Base-by-base conservation (phyloP, 1,284 basidiomycete genomes). In the Ustilago xerochloae region DNA sequence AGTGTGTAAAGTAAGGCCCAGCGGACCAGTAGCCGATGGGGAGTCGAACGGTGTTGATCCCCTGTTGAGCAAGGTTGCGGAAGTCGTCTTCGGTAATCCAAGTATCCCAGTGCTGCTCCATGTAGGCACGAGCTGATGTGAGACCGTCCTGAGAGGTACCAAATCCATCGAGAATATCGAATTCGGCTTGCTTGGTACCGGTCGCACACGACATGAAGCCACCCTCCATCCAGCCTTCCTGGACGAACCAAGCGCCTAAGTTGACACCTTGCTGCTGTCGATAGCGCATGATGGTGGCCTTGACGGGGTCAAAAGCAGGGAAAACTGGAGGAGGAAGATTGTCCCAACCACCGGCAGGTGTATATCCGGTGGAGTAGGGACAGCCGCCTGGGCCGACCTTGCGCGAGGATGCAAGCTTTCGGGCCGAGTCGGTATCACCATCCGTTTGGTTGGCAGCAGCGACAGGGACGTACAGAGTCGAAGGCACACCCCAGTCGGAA, bases 41-140 rank as follows among this genome's bases (percentile, higher is more conserved):
- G 0, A 78, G 24, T 35, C 87, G 13, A 35, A 86, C 77, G 56
- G 86, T 82, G 82, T 86, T 81, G 76, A 86, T 65, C 51, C 84
- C 75, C 78, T 80, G 56, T 61, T 66, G 28, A 63, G 79, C 60
- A 65, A 86, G 78, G 29, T 81, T 77, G 53, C 77, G 73, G 67
- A 87, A 86, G 63, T 87, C 86, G 33, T 81, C 79, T 52, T 86
- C 85, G n/a, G 86, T 89, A 82, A 93, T 89, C 85, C 90, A 93
- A 6, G 90, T 91, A 75, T 91, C 90, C 92, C 92, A 93, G 83
- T 92, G 91, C 46, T 87, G 86, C 84, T 93, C 91, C 63, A 93
- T 64, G 57, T 75, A 70, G 13, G 79, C 72, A n/a, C 62, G 73
- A 18, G 91, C 90, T 67, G 81, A 82, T 48, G 79, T 74, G 9